Conservation (phyloP, 2,329 filamentous ascomycete genomes). For the Davidsoniella eucalypti region DNA sequence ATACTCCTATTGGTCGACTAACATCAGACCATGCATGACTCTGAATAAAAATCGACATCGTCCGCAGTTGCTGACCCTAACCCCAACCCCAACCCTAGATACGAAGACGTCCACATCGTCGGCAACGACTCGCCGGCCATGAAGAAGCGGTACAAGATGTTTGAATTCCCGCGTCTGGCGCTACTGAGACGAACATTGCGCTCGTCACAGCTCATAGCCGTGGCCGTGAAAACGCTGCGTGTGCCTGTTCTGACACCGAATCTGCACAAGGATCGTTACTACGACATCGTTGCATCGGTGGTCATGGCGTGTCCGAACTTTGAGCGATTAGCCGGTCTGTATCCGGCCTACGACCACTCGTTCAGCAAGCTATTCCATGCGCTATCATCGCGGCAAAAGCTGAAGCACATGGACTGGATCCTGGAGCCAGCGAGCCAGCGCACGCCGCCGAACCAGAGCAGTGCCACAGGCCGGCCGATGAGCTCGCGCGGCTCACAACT, state of each 20-base stretch:
- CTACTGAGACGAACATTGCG: conserved; percentile 42
- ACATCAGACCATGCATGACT: background rate
- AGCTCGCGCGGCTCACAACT: conserved; percentile 18
- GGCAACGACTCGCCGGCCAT: conserved; percentile 38
- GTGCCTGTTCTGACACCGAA: conserved; percentile 31
- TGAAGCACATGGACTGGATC: conserved; percentile 44
- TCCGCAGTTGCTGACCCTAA: background rate
- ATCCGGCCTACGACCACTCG: conserved; percentile 36
- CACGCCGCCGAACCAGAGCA: conserved; percentile 11
- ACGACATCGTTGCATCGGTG: conserved; percentile 40
- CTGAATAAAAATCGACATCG: background rate
- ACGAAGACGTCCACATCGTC: conserved; percentile 41
- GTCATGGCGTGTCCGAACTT: conserved; percentile 51
- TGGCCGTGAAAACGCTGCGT: conserved; percentile 39
- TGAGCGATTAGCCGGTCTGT: conserved; percentile 38
- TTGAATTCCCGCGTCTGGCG: conserved; percentile 34
- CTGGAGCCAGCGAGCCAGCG: conserved; percentile 24
- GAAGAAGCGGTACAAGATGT: conserved; percentile 40
- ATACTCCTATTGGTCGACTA: no score
- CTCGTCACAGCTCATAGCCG: conserved; percentile 34
- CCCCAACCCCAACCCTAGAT: conserved; percentile 22
- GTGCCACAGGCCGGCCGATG: conserved; percentile 17
- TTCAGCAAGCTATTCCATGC: conserved; percentile 43
- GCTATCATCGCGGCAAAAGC: conserved; percentile 36
- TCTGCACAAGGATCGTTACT: conserved; percentile 32